phyloP scores from a whole-genome alignment of 768 basidiomycete species.

The Hericium rajendrae region DNA sequence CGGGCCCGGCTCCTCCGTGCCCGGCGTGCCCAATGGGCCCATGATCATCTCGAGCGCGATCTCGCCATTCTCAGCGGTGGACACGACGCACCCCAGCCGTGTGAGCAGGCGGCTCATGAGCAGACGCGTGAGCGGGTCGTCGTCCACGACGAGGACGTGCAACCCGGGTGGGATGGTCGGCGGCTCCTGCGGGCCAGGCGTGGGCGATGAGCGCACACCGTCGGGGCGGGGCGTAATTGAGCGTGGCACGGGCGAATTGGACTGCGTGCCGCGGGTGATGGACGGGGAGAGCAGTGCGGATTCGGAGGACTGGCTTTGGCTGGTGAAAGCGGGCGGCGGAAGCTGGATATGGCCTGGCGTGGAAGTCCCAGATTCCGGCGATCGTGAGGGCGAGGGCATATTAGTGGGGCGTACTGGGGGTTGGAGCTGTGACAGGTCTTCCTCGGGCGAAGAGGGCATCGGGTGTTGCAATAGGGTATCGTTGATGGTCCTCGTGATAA shows the following conservation, averaged over 20 bases:
- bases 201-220: not conserved
- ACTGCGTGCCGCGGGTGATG: not conserved
- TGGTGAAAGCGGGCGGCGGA: not conserved
- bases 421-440: not conserved
- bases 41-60: conserved; percentile 66
- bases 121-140: conserved; percentile 70
- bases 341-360: conserved; percentile 6
- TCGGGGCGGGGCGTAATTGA: not conserved
- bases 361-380: not conserved
- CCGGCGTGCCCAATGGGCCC: conserved; percentile 19
- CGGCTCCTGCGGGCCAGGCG: conserved; percentile 5
- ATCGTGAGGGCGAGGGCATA: not conserved
- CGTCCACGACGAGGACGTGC: conserved; percentile 73
- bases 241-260: too few relatives aligned
- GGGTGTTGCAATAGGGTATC: conserved; percentile 15
- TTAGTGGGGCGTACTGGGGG: too few relatives aligned
- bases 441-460: not conserved
- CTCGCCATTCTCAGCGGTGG: conserved; percentile 78
- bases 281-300: not conserved
- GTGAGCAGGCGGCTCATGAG: conserved; percentile 73
- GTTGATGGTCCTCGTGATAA: conserved; percentile 34
- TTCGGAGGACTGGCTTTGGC: not conserved
- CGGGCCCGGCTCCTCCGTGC: conserved; percentile 16
- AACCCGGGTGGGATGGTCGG: conserved; percentile 38
- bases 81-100: conserved; percentile 71